phyloP scores from a whole-genome alignment of 169 alveolate species.

The Perkinsus marinus region DNA sequence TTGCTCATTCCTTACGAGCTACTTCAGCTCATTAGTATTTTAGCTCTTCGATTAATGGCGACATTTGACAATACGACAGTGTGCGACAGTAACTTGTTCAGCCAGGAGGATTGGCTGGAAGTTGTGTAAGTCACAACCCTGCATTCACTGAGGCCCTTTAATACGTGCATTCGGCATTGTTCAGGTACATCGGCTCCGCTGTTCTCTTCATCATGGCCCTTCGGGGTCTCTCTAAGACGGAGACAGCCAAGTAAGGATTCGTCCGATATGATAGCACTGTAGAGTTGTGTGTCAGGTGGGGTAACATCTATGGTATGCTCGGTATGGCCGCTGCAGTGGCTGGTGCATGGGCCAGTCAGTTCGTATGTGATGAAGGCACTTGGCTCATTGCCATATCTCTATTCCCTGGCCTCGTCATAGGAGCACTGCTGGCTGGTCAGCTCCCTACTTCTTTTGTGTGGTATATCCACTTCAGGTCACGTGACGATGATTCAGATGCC shows the following conservation, averaged over 20 bases:
- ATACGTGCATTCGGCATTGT: background rate
- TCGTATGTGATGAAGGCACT: background rate
- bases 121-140: background rate
- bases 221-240: background rate
- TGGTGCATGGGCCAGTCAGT: background rate
- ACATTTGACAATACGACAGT: background rate
- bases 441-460: background rate
- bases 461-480: slow-evolving; percentile 3
- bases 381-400: background rate
- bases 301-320: background rate
- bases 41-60: background rate
- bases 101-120: background rate
- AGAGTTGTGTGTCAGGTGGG: background rate
- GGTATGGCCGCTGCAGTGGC: background rate
- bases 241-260: background rate
- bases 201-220: background rate
- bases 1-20: background rate
- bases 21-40: background rate
- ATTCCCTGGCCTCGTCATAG: background rate
- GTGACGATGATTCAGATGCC: slow-evolving; percentile 70
- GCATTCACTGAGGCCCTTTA: background rate
- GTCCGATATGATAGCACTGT: background rate
- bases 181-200: background rate
- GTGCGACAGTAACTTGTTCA: background rate
- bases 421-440: background rate